Percentiles rank a stretch among this genome's conserved stretches.
These are phyloP conservation scores for Amanita pseudoporphyria DNA, from an alignment of 768 basidiomycete species.

Conservation along the genomic window DNA sequence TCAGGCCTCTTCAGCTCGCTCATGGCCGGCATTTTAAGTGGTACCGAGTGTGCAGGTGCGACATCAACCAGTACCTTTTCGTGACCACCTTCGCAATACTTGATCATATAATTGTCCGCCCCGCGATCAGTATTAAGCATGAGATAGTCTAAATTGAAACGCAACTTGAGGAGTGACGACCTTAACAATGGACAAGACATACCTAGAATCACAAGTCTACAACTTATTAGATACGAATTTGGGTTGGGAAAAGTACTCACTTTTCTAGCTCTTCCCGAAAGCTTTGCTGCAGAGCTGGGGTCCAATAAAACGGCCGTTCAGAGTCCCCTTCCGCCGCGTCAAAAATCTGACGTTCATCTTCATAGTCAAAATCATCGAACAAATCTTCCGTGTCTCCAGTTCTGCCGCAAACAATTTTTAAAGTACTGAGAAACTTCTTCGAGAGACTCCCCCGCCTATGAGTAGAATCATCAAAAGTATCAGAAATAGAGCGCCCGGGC, in stretches of 20 bases:
- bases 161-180: slow-evolving; percentile 1
- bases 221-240: slow-evolving; percentile 10
- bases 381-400: slow-evolving; percentile 66
- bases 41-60: slow-evolving; percentile 61
- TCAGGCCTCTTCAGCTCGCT: slow-evolving; percentile 50
- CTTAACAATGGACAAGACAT: slow-evolving; percentile 3
- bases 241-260: slow-evolving; percentile 28
- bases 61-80: slow-evolving; percentile 73
- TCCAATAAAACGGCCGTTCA: slow-evolving; percentile 75
- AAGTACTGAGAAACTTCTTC: slow-evolving; percentile 56
- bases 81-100: slow-evolving; percentile 75
- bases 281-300: slow-evolving; percentile 61
- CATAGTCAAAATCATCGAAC: slow-evolving; percentile 65
- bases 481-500: slow-evolving; percentile 76
- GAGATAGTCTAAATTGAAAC: slow-evolving; percentile 53
- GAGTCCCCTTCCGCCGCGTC: slow-evolving; percentile 52
- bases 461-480: slow-evolving; percentile 79
- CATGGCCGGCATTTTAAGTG: slow-evolving; percentile 64
- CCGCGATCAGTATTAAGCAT: slow-evolving; percentile 90
- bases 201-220: slow-evolving; percentile 79
- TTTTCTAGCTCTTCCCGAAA: slow-evolving; percentile 88
- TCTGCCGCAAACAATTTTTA: slow-evolving; percentile 78
- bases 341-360: slow-evolving; percentile 62
- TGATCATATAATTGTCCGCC: slow-evolving; percentile 90
- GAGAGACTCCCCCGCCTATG: slow-evolving; percentile 62